Evolutionary conservation across 805 yeast genomes (phyloP).

Genomic region (Blastobotrys parvus): DNA sequence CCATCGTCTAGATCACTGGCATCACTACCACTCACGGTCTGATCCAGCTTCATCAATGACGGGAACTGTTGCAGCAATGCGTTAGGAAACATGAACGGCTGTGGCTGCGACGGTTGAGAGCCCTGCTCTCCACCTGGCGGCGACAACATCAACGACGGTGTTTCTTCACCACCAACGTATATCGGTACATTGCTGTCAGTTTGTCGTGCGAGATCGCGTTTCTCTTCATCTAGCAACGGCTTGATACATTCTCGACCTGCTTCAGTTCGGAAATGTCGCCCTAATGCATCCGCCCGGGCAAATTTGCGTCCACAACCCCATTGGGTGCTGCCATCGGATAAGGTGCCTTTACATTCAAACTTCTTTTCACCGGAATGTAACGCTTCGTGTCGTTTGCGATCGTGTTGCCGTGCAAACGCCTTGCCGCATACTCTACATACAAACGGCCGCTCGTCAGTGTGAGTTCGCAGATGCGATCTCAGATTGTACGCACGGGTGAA

Average conservation of each 20-base stretch:
- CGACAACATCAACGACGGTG: conserved; percentile 15
- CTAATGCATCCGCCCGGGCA: conserved; percentile 71
- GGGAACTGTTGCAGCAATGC: conserved; percentile 21
- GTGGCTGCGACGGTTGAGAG: neutral
- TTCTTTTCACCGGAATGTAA: conserved; percentile 67
- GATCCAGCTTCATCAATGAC: conserved; percentile 6
- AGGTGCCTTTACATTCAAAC: conserved; percentile 55
- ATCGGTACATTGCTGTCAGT: conserved; percentile 2
- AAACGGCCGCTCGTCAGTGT: conserved; percentile 64
- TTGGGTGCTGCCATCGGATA: conserved; percentile 46
- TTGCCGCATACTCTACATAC: conserved; percentile 56
- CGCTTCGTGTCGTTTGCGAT: conserved; percentile 65
- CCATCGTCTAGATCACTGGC: neutral
- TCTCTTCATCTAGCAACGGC: conserved; percentile 54
- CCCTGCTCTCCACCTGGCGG: conserved; percentile 10
- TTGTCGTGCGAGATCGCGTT: conserved; percentile 8
- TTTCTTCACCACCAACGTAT: conserved; percentile 7
- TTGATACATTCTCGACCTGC: conserved; percentile 63
- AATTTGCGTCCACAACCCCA: conserved; percentile 75
- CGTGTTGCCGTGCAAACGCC: conserved; percentile 71
- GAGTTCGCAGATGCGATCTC: conserved; percentile 86
- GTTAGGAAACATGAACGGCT: conserved; percentile 10
- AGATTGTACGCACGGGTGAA: conserved; percentile 91
- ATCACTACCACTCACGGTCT: neutral
- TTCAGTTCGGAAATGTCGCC: conserved; percentile 68